Conservation (phyloP, 2,329 filamentous ascomycete genomes). For the Fusarium marasasianum region DNA sequence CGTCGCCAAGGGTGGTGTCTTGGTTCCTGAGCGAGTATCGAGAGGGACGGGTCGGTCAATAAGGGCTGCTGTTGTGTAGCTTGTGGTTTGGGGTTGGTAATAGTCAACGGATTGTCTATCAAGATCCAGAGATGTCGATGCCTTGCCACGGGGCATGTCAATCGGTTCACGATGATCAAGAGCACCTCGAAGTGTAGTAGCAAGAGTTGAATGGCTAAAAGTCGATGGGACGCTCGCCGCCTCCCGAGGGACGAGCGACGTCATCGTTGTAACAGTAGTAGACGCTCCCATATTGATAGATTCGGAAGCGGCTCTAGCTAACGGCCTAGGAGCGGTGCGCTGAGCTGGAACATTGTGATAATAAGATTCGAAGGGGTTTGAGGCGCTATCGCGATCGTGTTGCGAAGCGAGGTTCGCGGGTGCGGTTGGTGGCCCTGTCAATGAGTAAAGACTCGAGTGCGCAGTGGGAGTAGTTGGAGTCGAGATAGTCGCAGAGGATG, state of each 20-base stretch:
- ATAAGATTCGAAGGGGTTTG: conserved; percentile 13
- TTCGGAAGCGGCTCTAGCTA: conserved; percentile 50
- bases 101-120: conserved; percentile 42
- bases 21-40: conserved; percentile 27
- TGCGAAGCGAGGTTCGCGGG: conserved; percentile 17
- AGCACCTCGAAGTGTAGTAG: conserved; percentile 49
- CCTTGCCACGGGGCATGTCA: conserved; percentile 43
- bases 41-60: conserved; percentile 41
- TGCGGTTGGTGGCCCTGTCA: conserved; percentile 18
- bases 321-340: conserved; percentile 48
- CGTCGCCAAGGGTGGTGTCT: conserved; percentile 6
- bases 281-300: conserved; percentile 47
- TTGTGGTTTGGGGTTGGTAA: conserved; percentile 38
- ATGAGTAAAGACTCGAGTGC: conserved; percentile 4
- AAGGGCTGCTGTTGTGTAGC: conserved; percentile 42
- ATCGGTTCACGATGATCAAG: conserved; percentile 48
- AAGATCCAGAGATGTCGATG: conserved; percentile 49
- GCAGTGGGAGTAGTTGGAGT: conserved; percentile 10
- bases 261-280: conserved; percentile 45
- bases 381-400: conserved; percentile 34
- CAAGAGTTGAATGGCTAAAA: conserved; percentile 45
- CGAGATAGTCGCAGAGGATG: conserved; percentile 17
- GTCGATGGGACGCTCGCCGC: conserved; percentile 46
- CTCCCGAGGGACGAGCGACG: conserved; percentile 43
- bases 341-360: conserved; percentile 49